Evolutionary conservation across 345 rosid genomes (phyloP).

Genomic region (Eucalyptus pauciflora): DNA sequence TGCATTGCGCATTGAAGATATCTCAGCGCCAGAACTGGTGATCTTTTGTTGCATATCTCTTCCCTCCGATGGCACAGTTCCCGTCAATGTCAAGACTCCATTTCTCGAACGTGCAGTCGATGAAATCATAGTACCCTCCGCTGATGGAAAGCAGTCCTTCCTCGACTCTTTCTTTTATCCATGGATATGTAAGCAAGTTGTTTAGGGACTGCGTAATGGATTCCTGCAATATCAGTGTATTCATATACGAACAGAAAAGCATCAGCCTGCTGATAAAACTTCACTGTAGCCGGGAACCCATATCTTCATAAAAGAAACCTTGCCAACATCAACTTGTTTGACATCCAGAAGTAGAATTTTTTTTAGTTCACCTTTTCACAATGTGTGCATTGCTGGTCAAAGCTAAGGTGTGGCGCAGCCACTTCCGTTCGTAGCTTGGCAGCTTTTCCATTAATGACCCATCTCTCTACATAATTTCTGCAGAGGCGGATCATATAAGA

Average conservation of each 20-base stretch:
- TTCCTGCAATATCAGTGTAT: constrained; percentile 19
- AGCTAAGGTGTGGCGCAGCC: constrained; percentile 43
- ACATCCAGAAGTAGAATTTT: not conserved
- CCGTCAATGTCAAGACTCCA: constrained; percentile 68
- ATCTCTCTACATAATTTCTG: constrained; percentile 70
- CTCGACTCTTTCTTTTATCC: constrained; percentile 72
- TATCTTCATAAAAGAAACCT: not conserved
- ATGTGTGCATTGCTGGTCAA: constrained; percentile 66
- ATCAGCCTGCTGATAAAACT: not conserved
- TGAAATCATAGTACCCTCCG: constrained; percentile 83
- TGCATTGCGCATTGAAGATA: not conserved
- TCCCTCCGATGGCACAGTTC: not conserved
- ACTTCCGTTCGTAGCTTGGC: constrained; percentile 56
- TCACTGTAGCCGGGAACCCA: not conserved
- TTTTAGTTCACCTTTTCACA: constrained; percentile 71
- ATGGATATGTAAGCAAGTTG: constrained; percentile 74
- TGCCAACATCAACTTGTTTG: not conserved
- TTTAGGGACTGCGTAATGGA: constrained; percentile 62
- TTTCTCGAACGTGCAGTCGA: constrained; percentile 75
- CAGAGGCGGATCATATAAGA: not conserved
- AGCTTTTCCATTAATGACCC: constrained; percentile 69
- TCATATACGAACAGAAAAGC: not conserved
- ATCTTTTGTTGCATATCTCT: constrained; percentile 10
- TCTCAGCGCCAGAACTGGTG: constrained; percentile 34
- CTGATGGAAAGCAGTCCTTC: constrained; percentile 42